phyloP scores from a whole-genome alignment of 2,329 filamentous ascomycete species.

The Botrytis medusae region DNA sequence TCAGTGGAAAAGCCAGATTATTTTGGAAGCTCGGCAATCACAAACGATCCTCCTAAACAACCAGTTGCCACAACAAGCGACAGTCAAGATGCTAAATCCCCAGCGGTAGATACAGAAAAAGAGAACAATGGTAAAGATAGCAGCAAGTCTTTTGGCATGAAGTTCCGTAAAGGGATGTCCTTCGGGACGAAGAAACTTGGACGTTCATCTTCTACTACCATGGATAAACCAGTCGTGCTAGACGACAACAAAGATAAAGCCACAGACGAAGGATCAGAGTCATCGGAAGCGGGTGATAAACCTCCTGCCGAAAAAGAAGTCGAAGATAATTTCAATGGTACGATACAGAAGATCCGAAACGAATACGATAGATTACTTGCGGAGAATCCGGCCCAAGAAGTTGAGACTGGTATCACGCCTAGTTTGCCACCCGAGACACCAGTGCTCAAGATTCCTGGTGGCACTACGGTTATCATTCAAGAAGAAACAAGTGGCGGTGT shows the following conservation, averaged over 20 bases:
- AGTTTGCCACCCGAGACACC: slow-evolving; percentile 73
- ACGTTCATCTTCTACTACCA: slow-evolving; percentile 63
- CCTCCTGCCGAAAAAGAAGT: slow-evolving; percentile 69
- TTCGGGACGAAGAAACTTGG: slow-evolving; percentile 84
- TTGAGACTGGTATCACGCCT: slow-evolving; percentile 66
- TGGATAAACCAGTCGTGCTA: slow-evolving; percentile 69
- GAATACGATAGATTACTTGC: slow-evolving; percentile 69
- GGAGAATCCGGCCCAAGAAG: slow-evolving; percentile 52
- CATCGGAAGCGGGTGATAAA: slow-evolving; percentile 56
- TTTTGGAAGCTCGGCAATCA: slow-evolving; percentile 63
- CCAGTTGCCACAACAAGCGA: slow-evolving; percentile 46
- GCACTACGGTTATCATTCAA: slow-evolving; percentile 67
- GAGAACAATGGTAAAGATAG: slow-evolving; percentile 61
- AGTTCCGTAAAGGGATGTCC: slow-evolving; percentile 69
- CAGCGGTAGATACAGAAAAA: slow-evolving; percentile 46
- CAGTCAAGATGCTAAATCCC: slow-evolving; percentile 49
- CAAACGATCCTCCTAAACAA: slow-evolving; percentile 48
- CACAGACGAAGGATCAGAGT: slow-evolving; percentile 58
- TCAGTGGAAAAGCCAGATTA: slow-evolving; percentile 70
- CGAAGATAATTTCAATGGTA: slow-evolving; percentile 72
- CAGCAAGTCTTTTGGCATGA: slow-evolving; percentile 73
- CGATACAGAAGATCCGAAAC: slow-evolving; percentile 69
- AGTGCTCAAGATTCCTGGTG: slow-evolving; percentile 68
- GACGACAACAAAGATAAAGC: slow-evolving; percentile 86
- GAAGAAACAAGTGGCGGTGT: slow-evolving; percentile 67